These are phyloP conservation scores for Verticillium albo-atrum DNA, from an alignment of 2,329 filamentous ascomycete genomes.

Conservation along the genomic window DNA sequence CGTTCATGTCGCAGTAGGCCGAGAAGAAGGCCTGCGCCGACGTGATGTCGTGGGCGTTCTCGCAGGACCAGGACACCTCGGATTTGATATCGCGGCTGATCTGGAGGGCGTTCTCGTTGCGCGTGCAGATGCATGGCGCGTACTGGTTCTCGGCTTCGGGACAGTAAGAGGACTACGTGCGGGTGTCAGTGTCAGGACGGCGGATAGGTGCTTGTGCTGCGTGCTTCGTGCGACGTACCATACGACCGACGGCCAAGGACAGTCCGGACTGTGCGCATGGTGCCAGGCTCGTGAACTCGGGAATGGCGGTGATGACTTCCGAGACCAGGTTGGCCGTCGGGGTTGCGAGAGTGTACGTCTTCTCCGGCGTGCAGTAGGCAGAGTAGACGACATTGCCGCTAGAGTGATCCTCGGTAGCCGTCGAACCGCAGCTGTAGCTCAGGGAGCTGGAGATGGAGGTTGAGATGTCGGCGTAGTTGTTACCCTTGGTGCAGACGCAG, in stretches of 20 bases:
- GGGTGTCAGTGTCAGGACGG: neutral
- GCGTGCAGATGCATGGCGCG: constrained; percentile 48
- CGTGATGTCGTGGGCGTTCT: constrained; percentile 39
- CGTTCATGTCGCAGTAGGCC: constrained; percentile 46
- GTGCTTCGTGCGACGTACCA: constrained; percentile 11
- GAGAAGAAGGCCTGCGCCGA: constrained; percentile 46
- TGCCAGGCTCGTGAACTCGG: constrained; percentile 35
- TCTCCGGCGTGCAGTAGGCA: constrained; percentile 44
- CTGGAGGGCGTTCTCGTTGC: constrained; percentile 40
- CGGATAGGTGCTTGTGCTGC: neutral
- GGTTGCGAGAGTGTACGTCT: constrained; percentile 31
- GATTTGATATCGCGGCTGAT: constrained; percentile 38
- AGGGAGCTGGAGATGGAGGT: constrained; percentile 33
- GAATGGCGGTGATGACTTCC: constrained; percentile 46
- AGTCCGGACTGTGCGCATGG: constrained; percentile 36
- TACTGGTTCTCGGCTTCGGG: constrained; percentile 33
- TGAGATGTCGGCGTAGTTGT: constrained; percentile 31
- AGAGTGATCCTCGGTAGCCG: constrained; percentile 42
- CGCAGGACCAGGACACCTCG: constrained; percentile 39
- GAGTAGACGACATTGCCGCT: constrained; percentile 40
- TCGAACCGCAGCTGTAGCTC: constrained; percentile 36
- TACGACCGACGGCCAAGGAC: constrained; percentile 31
- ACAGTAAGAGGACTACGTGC: constrained; percentile 17
- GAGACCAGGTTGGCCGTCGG: constrained; percentile 36
- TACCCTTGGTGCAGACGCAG: constrained; percentile 48